A percentile compares a stretch with the other conserved stretches of the same genome.
These are phyloP conservation scores for Gracilaria caudata DNA, from an alignment of 23 red algal genomes.

Conservation along the genomic window DNA sequence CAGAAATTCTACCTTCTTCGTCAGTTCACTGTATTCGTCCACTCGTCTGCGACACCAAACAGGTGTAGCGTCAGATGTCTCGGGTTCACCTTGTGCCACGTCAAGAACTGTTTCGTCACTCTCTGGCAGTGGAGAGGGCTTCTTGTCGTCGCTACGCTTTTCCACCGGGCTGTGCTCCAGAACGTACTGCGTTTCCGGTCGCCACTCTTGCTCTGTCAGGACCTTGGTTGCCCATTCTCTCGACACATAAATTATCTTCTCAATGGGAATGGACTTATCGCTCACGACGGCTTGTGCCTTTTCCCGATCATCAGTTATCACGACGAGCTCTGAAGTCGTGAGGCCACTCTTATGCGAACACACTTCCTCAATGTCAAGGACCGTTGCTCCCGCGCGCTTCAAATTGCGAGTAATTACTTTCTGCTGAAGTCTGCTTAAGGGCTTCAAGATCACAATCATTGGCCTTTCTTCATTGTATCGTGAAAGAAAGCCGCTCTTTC, in stretches of 20 bases:
- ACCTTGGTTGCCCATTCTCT: constrained; percentile 57
- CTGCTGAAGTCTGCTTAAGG: constrained; percentile 35
- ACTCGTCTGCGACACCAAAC: constrained; percentile 40
- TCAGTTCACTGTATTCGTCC: constrained; percentile 14
- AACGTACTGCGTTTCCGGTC: constrained; percentile 30
- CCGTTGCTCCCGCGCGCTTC: constrained; percentile 15
- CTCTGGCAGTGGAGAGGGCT: not conserved
- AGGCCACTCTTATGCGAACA: not conserved
- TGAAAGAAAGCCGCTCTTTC: constrained; percentile 10
- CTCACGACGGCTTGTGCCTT: not conserved
- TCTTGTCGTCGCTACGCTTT: not conserved
- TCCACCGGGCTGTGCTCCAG: not conserved
- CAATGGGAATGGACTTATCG: not conserved
- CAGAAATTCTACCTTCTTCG: constrained; percentile 21
- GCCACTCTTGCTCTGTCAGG: constrained; percentile 12
- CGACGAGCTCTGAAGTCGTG: not conserved
- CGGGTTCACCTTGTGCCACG: not conserved
- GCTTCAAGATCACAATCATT: constrained; percentile 36
- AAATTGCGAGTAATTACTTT: constrained; percentile 40
- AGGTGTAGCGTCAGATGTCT: constrained; percentile 9
- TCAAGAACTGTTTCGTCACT: constrained; percentile 18
- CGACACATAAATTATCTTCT: not conserved
- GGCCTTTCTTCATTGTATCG: constrained; percentile 6
- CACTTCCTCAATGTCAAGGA: not conserved
- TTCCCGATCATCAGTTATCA: constrained; percentile 40